These are phyloP conservation scores for Apiotrichum sp. DNA, from an alignment of 1,284 basidiomycete species.

Conservation along the genomic window DNA sequence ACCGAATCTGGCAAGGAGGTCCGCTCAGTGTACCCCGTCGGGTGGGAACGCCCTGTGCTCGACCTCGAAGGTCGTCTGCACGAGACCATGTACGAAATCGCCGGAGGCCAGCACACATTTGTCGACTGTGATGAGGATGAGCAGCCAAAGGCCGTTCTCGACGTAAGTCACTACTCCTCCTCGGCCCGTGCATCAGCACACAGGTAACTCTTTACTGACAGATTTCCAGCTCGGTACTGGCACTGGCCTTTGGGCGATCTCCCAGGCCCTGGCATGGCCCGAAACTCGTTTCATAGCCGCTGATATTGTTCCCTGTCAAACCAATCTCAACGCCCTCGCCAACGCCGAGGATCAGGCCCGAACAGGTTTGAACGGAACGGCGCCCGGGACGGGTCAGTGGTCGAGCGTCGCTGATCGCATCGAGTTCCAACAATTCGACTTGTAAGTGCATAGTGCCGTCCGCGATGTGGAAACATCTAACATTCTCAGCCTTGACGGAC, in stretches of 20 bases:
- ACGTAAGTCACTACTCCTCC: conserved; percentile 26
- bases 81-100: conserved; percentile 37
- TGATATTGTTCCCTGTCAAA: conserved; percentile 38
- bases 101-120: conserved; percentile 35
- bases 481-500: conserved; percentile 28
- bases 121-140: conserved; percentile 16
- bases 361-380: conserved; percentile 10
- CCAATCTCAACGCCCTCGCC: conserved; percentile 25
- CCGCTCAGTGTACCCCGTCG: conserved; percentile 31
- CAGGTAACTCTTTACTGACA: background rate
- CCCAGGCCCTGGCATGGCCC: conserved; percentile 39
- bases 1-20: conserved; percentile 10
- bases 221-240: conserved; percentile 38
- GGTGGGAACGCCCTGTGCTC: conserved; percentile 40
- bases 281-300: conserved; percentile 36
- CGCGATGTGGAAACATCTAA: too few species aligned
- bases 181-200: background rate
- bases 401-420: conserved; percentile 31
- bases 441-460: conserved; percentile 27
- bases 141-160: conserved; percentile 32
- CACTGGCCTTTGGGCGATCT: conserved; percentile 42
- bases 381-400: conserved; percentile 30
- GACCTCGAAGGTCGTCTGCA: conserved; percentile 43
- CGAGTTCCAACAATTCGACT: conserved; percentile 38
- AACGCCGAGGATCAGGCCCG: conserved; percentile 22